phyloP scores from a whole-genome alignment of 371 early-diverging fungal genomes.

The Mucor mucedo region DNA sequence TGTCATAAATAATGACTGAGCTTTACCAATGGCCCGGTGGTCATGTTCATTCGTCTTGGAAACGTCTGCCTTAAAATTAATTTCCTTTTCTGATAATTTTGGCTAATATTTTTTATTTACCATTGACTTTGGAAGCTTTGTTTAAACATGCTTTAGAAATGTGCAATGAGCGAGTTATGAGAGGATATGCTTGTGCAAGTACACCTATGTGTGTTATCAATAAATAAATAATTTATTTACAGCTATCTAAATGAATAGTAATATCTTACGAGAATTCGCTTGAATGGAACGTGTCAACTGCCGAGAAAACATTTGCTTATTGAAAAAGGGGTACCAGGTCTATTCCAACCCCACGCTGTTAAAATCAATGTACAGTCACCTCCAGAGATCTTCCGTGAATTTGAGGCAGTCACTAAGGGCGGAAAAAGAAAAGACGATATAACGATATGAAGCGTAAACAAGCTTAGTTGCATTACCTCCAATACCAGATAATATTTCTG shows the following conservation, averaged over 20 bases:
- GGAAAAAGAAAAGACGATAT: no score
- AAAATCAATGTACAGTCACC: not conserved
- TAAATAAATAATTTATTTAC: not conserved
- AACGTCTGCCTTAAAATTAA: slow-evolving; percentile 15
- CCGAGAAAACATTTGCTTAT: slow-evolving; percentile 17
- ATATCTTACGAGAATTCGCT: slow-evolving; percentile 11
- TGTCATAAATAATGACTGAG: slow-evolving; percentile 72
- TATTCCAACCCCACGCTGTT: not conserved
- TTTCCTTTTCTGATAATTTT: not conserved
- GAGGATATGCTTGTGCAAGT: not conserved
- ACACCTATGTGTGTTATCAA: not conserved
- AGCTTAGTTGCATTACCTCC: no score
- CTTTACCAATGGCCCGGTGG: slow-evolving; percentile 95
- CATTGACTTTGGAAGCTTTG: slow-evolving; percentile 15
- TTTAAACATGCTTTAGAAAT: slow-evolving; percentile 4
- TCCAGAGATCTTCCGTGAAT: not conserved
- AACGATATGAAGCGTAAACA: no score
- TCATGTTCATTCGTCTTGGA: slow-evolving; percentile 63
- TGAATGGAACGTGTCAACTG: slow-evolving; percentile 11
- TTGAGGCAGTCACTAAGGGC: no score
- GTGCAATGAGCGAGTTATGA: slow-evolving; percentile 13
- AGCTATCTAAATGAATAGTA: not conserved
- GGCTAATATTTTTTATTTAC: not conserved
- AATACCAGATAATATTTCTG: no score
- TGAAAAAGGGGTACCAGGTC: slow-evolving; percentile 5